These are phyloP conservation scores for Xerocomus minutiporus DNA, from an alignment of 1,284 basidiomycete species.

Conservation along the genomic window DNA sequence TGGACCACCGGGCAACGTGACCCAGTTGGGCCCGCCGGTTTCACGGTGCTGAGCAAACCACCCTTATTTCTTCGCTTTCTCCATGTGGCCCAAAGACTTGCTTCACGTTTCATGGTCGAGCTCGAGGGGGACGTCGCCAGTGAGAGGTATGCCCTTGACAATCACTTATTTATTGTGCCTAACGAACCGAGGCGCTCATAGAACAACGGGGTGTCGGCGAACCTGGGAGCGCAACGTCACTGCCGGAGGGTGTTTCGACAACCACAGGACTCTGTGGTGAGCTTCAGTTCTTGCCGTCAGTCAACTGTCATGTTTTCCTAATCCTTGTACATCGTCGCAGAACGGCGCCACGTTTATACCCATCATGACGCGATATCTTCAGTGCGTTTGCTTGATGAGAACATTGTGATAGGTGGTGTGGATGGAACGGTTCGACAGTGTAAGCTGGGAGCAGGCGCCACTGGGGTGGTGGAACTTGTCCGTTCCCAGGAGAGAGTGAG, in stretches of 20 bases:
- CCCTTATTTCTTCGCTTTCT: no score
- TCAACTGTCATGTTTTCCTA: not conserved
- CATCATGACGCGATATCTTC: slow-evolving; percentile 7
- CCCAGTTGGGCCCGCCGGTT: no score
- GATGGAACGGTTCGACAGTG: slow-evolving; percentile 13
- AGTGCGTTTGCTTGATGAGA: slow-evolving; percentile 12
- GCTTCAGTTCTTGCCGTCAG: not conserved
- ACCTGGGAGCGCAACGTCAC: not conserved
- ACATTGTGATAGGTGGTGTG: slow-evolving; percentile 1
- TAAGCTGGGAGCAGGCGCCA: not conserved
- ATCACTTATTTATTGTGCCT: not conserved
- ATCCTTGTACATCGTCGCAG: slow-evolving; percentile 1
- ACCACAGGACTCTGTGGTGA: not conserved
- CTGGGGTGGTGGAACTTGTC: not conserved
- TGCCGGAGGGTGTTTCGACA: not conserved
- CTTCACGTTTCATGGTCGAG: slow-evolving; percentile 7
- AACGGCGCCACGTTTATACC: slow-evolving; percentile 2
- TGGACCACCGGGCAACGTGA: no score
- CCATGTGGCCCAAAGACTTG: slow-evolving; percentile 11
- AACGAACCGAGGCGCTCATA: slow-evolving; percentile 1
- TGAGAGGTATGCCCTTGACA: not conserved
- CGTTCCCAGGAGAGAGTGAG: not conserved
- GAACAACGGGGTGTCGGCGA: slow-evolving; percentile 2
- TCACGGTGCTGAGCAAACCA: no score
- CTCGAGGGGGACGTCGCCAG: slow-evolving; percentile 7